phyloP scores from a whole-genome alignment of 176 grass and related monocot genomes.

The Echinochloa phyllopogon region DNA sequence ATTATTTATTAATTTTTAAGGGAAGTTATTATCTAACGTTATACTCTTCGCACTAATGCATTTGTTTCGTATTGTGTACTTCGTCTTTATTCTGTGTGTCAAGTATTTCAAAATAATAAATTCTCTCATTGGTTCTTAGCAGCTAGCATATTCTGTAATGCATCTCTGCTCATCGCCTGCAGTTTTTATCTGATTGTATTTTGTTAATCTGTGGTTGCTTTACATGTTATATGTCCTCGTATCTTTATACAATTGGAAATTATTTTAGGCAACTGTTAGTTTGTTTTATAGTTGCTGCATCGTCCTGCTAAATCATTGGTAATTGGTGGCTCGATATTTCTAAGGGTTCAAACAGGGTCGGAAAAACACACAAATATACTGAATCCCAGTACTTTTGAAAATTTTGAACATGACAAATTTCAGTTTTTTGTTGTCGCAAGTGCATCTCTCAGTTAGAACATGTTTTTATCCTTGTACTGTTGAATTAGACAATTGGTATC shows the following conservation, averaged over 20 bases:
- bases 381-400: background rate
- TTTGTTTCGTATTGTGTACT: background rate
- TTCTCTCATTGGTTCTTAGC: constrained; percentile 21
- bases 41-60: constrained; percentile 15
- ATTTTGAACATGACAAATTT: background rate
- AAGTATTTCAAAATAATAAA: background rate
- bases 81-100: background rate
- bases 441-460: background rate
- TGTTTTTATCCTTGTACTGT: background rate
- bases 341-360: background rate
- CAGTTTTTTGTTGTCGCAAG: constrained; percentile 13
- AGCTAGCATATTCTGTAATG: background rate
- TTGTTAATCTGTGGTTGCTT: background rate
- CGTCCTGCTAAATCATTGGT: background rate
- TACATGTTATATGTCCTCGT: background rate
- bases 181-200: background rate
- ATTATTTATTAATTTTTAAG: constrained; percentile 1
- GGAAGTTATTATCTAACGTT: background rate
- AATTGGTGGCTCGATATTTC: background rate
- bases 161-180: background rate
- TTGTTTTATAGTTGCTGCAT: background rate
- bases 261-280: constrained; percentile 24
- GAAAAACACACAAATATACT: background rate
- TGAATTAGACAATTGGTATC: background rate
- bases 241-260: background rate